phyloP scores from a whole-genome alignment of 192 early-diverging fungal species.

The Backusella macrospora region DNA sequence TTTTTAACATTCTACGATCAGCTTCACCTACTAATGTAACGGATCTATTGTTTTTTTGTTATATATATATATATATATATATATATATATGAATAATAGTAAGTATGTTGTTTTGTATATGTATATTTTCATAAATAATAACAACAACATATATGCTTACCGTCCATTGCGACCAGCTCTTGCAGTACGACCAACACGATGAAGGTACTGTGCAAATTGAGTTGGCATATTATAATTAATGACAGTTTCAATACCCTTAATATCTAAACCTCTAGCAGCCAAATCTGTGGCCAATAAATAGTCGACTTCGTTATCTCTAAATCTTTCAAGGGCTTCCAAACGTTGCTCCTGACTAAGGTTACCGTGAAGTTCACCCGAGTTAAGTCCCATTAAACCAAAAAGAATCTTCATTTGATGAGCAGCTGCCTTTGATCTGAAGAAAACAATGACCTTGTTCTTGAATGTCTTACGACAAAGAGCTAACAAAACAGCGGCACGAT shows the following conservation, averaged over 20 bases:
- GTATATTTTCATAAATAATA: background rate
- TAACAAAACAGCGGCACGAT: constrained; percentile 83
- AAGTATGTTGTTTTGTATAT: background rate
- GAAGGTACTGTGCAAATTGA: constrained; percentile 90
- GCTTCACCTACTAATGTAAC: constrained; percentile 90
- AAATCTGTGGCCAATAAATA: constrained; percentile 96
- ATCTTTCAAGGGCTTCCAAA: constrained; percentile 86
- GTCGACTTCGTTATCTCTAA: constrained; percentile 84
- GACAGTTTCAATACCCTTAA: constrained; percentile 94
- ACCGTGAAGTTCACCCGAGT: constrained; percentile 92
- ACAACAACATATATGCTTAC: constrained; percentile 21
- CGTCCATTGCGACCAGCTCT: constrained; percentile 85
- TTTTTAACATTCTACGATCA: constrained; percentile 92
- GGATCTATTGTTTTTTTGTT: constrained; percentile 50
- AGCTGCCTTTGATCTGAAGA: constrained; percentile 92
- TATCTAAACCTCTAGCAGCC: constrained; percentile 96
- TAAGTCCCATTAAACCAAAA: constrained; percentile 87
- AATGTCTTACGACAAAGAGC: constrained; percentile 85
- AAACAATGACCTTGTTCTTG: constrained; percentile 81
- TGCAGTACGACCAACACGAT: constrained; percentile 95
- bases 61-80: background rate
- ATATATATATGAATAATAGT: background rate
- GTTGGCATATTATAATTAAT: constrained; percentile 99
- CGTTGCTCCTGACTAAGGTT: constrained; percentile 92
- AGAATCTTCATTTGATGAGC: constrained; percentile 99